These are phyloP conservation scores for Amanita brunnescens DNA, from an alignment of 768 basidiomycete genomes.

Conservation along the genomic window DNA sequence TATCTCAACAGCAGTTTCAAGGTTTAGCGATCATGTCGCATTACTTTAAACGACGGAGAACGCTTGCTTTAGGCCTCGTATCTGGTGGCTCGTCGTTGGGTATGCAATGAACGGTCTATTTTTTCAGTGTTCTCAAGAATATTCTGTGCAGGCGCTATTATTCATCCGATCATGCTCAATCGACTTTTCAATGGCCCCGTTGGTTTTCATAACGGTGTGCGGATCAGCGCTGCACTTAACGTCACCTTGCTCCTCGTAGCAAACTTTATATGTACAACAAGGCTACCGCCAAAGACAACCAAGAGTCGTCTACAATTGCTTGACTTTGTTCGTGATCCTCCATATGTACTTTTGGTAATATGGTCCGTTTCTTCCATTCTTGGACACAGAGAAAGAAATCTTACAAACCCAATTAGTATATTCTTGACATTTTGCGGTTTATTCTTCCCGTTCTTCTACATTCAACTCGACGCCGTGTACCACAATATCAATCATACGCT, in stretches of 20 bases:
- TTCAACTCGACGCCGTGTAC: constrained; percentile 39
- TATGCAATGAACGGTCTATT: constrained; percentile 6
- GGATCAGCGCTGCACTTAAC: constrained; percentile 30
- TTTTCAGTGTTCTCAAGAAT: not conserved
- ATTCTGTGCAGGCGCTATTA: constrained; percentile 31
- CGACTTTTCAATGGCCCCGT: constrained; percentile 26
- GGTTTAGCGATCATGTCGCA: constrained; percentile 42
- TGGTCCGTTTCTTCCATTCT: constrained; percentile 8
- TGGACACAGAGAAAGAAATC: constrained; percentile 17
- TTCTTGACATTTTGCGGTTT: constrained; percentile 25
- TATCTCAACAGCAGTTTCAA: constrained; percentile 9
- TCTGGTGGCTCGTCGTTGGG: constrained; percentile 24
- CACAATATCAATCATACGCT: constrained; percentile 31
- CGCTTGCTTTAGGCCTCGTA: constrained; percentile 45
- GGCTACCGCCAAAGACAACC: constrained; percentile 24
- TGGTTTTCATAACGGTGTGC: constrained; percentile 33
- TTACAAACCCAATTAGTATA: constrained; percentile 23
- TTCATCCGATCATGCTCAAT: constrained; percentile 56
- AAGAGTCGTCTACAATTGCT: constrained; percentile 16
- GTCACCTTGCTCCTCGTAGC: constrained; percentile 24
- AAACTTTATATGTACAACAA: constrained; percentile 23
- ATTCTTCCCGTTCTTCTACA: constrained; percentile 40
- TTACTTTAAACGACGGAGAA: constrained; percentile 38
- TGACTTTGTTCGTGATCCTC: not conserved
- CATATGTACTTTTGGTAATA: constrained; percentile 17